Evolutionary conservation across 139 green algal species (phyloP).

Genomic region (Microglena sp.): DNA sequence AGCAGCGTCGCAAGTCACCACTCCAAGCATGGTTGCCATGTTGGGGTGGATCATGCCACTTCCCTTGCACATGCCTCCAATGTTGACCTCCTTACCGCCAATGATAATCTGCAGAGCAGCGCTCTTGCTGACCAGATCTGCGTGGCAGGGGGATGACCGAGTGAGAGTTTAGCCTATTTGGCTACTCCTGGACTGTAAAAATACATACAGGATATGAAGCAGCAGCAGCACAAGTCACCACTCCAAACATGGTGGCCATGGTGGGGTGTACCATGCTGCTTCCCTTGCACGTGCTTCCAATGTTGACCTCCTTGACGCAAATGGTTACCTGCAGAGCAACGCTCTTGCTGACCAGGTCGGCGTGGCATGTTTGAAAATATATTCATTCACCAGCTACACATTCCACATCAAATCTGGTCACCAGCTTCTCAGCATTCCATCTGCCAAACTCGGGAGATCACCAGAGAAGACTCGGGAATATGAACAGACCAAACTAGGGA

Average conservation of each 20-base stretch:
- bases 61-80: constrained; percentile 94
- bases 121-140: constrained; percentile 71
- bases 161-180: no score
- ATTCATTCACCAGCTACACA: no score
- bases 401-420: no score
- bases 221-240: constrained; percentile 89
- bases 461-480: no score
- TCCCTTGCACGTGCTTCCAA: constrained; percentile 94
- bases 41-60: constrained; percentile 99
- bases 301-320: constrained; percentile 46
- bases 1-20: constrained; percentile 89
- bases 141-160: not conserved
- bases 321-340: constrained; percentile 68
- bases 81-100: constrained; percentile 47
- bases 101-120: constrained; percentile 68
- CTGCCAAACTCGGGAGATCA: no score
- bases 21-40: constrained; percentile 97
- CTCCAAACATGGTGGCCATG: constrained; percentile 97
- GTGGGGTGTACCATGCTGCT: constrained; percentile 99
- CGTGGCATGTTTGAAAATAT: no score
- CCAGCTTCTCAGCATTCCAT: no score
- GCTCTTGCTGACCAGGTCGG: constrained; percentile 71
- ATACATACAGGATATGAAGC: constrained; percentile 68
- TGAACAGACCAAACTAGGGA: no score
- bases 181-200: no score